A percentile compares a stretch with the other conserved stretches of the same genome.
Conservation (phyloP, 2,329 filamentous ascomycete genomes). For the Plectosphaerella cucumerina region DNA sequence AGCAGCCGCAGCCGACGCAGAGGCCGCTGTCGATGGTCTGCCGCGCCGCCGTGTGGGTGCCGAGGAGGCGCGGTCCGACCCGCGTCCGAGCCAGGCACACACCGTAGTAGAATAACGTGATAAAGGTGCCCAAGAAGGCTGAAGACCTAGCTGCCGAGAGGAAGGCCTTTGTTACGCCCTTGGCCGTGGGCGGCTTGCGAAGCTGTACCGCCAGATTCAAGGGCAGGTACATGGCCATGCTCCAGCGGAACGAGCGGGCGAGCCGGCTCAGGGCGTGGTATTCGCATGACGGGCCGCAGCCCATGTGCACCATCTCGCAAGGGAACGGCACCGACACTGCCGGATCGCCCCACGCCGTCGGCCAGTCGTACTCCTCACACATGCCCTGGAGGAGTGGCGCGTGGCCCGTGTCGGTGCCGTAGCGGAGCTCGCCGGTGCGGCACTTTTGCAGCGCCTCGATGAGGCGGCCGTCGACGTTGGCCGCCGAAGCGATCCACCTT, state of each 20-base stretch:
- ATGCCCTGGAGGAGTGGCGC: slow-evolving; percentile 64
- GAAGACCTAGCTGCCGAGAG: slow-evolving; percentile 65
- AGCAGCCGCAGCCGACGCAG: slow-evolving; percentile 68
- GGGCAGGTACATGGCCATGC: slow-evolving; percentile 73
- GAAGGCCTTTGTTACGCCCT: slow-evolving; percentile 43
- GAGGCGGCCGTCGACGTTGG: slow-evolving; percentile 69
- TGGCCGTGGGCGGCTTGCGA: slow-evolving; percentile 38
- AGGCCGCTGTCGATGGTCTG: slow-evolving; percentile 57
- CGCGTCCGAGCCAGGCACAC: slow-evolving; percentile 75
- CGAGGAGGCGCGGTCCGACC: slow-evolving; percentile 65
- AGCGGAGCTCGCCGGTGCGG: slow-evolving; percentile 59
- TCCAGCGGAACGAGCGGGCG: slow-evolving; percentile 64
- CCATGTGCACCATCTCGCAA: slow-evolving; percentile 82
- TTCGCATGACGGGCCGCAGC: slow-evolving; percentile 69
- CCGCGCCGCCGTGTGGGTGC: slow-evolving; percentile 39
- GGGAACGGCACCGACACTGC: slow-evolving; percentile 66
- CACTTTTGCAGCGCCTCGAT: slow-evolving; percentile 69
- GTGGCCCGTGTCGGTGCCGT: slow-evolving; percentile 70
- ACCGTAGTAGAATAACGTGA: slow-evolving; percentile 78
- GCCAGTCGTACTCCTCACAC: slow-evolving; percentile 67
- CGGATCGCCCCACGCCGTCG: slow-evolving; percentile 70
- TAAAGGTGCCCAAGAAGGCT: slow-evolving; percentile 72
- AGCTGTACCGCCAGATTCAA: slow-evolving; percentile 65
- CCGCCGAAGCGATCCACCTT: slow-evolving; percentile 76
- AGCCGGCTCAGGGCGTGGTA: slow-evolving; percentile 68